Percentiles rank a stretch among this genome's conserved stretches.
Evolutionary conservation across 768 basidiomycete genomes (phyloP).

Genomic region (Leucosporidium scottii): DNA sequence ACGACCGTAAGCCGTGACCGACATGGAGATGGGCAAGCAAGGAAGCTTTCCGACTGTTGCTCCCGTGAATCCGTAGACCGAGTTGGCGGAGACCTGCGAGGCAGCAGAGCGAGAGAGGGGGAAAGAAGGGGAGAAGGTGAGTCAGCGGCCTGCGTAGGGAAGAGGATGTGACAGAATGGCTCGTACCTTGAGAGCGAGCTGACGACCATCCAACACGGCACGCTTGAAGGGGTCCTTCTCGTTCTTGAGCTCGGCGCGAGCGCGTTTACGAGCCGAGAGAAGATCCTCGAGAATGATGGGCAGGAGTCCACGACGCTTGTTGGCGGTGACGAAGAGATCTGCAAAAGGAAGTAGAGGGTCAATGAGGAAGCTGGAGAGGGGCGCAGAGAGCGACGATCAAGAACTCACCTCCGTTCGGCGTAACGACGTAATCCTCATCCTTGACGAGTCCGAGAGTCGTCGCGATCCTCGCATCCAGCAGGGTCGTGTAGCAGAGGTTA

Average conservation of each 20-base stretch:
- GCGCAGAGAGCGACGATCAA: background rate
- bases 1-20: slow-evolving; percentile 89
- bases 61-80: slow-evolving; percentile 97
- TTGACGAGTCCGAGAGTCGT: slow-evolving; percentile 69
- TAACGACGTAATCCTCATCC: slow-evolving; percentile 84
- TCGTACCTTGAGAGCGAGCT: slow-evolving; percentile 83
- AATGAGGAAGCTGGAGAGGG: background rate
- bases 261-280: slow-evolving; percentile 84
- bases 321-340: slow-evolving; percentile 78
- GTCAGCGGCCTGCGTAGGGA: background rate
- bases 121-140: background rate
- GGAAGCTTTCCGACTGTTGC: slow-evolving; percentile 95
- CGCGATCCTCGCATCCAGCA: slow-evolving; percentile 72
- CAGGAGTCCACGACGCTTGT: slow-evolving; percentile 74
- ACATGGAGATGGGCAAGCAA: slow-evolving; percentile 91
- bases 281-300: slow-evolving; percentile 90
- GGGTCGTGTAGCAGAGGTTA: slow-evolving; percentile 94
- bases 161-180: background rate
- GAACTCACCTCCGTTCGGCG: slow-evolving; percentile 82
- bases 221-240: slow-evolving; percentile 96
- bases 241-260: slow-evolving; percentile 90
- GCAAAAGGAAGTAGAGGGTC: background rate
- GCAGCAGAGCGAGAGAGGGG: background rate
- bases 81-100: slow-evolving; percentile 90
- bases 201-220: slow-evolving; percentile 93